A percentile compares a stretch with the other conserved stretches of the same genome.
These are phyloP conservation scores for Gracilaria domingensis DNA, from an alignment of 23 red algal genomes.

Conservation along the genomic window DNA sequence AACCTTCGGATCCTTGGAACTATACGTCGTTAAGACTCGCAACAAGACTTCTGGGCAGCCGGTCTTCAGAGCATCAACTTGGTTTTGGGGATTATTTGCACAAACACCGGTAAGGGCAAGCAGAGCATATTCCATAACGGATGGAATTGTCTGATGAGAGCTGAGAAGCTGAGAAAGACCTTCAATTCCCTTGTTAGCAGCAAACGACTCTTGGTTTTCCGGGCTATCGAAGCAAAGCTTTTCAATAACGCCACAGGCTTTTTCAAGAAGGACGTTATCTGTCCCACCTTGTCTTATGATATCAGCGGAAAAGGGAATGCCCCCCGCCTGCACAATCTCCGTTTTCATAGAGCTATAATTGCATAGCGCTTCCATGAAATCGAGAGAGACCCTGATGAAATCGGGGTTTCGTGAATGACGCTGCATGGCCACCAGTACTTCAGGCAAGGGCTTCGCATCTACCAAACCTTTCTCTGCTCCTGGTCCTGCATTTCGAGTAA, in stretches of 20 bases:
- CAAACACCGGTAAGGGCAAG: slow-evolving; percentile 53
- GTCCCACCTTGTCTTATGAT: slow-evolving; percentile 53
- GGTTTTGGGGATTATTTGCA: slow-evolving; percentile 34
- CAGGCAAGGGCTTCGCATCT: slow-evolving; percentile 56
- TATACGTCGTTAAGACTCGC: slow-evolving; percentile 46
- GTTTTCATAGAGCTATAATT: slow-evolving; percentile 48
- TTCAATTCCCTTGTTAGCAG: slow-evolving; percentile 37
- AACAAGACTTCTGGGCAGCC: slow-evolving; percentile 45
- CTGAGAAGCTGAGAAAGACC: slow-evolving; percentile 22
- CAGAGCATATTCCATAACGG: slow-evolving; percentile 41
- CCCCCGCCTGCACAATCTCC: slow-evolving; percentile 66
- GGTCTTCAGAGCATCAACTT: slow-evolving; percentile 47
- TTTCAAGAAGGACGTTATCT: slow-evolving; percentile 46
- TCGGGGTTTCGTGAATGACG: slow-evolving; percentile 27
- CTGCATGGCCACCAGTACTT: slow-evolving; percentile 64
- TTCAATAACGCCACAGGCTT: slow-evolving; percentile 56
- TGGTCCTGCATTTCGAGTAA: slow-evolving; percentile 34
- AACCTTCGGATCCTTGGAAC: slow-evolving; percentile 54
- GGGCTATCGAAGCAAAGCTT: slow-evolving; percentile 49
- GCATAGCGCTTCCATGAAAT: slow-evolving; percentile 62
- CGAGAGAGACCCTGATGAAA: slow-evolving; percentile 49
- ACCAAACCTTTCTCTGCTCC: slow-evolving; percentile 45
- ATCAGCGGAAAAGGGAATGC: slow-evolving; percentile 51
- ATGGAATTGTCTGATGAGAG: slow-evolving; percentile 21
- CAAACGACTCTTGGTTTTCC: slow-evolving; percentile 44